phyloP scores from a whole-genome alignment of 169 alveolate species.

The Theileria annulata region DNA sequence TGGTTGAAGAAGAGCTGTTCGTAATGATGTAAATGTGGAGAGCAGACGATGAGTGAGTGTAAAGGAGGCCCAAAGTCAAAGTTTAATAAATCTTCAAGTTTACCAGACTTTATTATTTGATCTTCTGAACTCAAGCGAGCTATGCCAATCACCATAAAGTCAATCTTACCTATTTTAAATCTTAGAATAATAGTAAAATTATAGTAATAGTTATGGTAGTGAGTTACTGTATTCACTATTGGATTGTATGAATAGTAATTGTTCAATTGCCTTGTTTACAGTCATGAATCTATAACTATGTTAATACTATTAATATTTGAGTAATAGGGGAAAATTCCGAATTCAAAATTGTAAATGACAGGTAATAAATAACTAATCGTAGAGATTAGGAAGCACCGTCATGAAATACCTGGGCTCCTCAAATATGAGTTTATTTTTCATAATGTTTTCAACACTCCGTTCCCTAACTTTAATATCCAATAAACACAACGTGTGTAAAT shows the following conservation, averaged over 20 bases:
- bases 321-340: no score
- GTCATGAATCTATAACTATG: constrained; percentile 84
- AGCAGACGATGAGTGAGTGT: constrained; percentile 92
- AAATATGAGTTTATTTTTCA: constrained; percentile 88
- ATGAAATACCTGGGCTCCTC: constrained; percentile 87
- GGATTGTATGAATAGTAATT: constrained; percentile 84
- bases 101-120: constrained; percentile 84
- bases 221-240: constrained; percentile 38
- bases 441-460: constrained; percentile 93
- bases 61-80: constrained; percentile 92
- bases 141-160: constrained; percentile 88
- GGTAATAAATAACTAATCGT: constrained; percentile 40
- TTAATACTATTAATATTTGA: background rate
- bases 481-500: constrained; percentile 94
- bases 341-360: background rate
- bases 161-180: constrained; percentile 60
- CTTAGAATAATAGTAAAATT: background rate
- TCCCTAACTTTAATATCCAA: constrained; percentile 97
- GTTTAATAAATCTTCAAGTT: constrained; percentile 78
- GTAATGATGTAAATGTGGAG: constrained; percentile 88
- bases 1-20: constrained; percentile 83
- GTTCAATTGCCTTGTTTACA: constrained; percentile 87
- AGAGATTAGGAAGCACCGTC: background rate
- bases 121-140: constrained; percentile 90
- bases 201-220: background rate